These are phyloP conservation scores for Coemansia aciculifera DNA, from an alignment of 192 early-diverging fungal genomes.

Conservation along the genomic window DNA sequence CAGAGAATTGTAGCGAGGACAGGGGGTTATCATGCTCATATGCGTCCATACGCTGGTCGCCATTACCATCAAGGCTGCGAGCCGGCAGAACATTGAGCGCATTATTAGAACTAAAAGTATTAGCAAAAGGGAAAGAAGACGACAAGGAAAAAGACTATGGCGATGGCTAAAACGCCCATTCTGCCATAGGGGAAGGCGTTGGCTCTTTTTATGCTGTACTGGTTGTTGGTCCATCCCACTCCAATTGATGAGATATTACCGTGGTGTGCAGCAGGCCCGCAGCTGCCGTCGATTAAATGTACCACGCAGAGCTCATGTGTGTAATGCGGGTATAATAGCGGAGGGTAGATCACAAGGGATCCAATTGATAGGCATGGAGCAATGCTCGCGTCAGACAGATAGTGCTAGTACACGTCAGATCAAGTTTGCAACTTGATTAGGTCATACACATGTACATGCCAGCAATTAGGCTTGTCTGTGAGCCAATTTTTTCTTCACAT, in stretches of 20 bases:
- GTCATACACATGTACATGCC: background rate
- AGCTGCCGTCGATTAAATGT: background rate
- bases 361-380: background rate
- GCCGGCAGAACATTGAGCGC: background rate
- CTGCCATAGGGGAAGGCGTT: background rate
- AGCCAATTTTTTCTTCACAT: background rate
- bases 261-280: background rate
- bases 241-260: background rate
- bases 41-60: slow-evolving; percentile 8
- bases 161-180: background rate
- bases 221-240: background rate
- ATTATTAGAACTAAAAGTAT: background rate
- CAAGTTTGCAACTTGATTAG: background rate
- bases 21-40: slow-evolving; percentile 34
- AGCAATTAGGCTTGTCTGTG: background rate
- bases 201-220: background rate
- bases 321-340: background rate
- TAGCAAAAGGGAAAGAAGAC: background rate
- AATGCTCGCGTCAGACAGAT: background rate
- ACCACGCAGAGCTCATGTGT: slow-evolving; percentile 7
- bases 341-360: background rate
- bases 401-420: background rate
- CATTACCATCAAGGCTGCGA: background rate
- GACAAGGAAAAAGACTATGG: background rate
- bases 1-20: slow-evolving; percentile 25